A percentile compares a stretch with the other conserved stretches of the same genome.
phyloP scores from a whole-genome alignment of 2,329 filamentous ascomycete genomes.

The Verticillium zaregamsianum region DNA sequence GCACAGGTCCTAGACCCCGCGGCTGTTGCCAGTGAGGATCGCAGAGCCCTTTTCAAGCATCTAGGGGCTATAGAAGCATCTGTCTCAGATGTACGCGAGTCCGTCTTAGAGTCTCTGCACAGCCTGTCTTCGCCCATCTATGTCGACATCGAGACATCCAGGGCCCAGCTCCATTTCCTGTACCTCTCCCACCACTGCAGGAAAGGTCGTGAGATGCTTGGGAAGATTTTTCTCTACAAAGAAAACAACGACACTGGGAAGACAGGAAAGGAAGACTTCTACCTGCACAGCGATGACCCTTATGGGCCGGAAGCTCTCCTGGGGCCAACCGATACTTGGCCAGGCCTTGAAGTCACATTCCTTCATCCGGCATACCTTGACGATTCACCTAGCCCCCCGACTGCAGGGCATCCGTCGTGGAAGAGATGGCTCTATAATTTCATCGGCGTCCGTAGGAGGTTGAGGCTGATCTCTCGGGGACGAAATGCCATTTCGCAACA shows the following conservation, averaged over 20 bases:
- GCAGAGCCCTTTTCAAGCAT: slow-evolving; percentile 3
- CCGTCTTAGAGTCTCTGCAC: background rate
- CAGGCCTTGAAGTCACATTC: slow-evolving; percentile 1
- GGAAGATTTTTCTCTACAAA: background rate
- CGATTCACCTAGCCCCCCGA: background rate
- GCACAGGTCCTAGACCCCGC: slow-evolving; percentile 2
- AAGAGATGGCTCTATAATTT: slow-evolving; percentile 4
- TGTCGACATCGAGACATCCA: background rate
- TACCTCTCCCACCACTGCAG: slow-evolving; percentile 3
- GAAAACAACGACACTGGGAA: background rate
- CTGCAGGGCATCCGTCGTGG: slow-evolving; percentile 2
- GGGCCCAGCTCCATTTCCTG: slow-evolving; percentile 7
- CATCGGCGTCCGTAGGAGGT: slow-evolving; percentile 1
- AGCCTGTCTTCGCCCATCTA: background rate
- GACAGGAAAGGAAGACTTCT: slow-evolving; percentile 1
- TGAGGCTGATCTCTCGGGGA: slow-evolving; percentile 1
- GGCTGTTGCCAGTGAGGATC: slow-evolving; percentile 4
- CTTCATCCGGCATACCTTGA: background rate
- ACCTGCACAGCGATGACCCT: background rate
- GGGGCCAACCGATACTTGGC: background rate
- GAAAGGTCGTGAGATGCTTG: background rate
- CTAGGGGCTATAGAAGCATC: slow-evolving; percentile 4
- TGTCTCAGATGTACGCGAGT: background rate
- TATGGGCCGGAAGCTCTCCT: background rate
- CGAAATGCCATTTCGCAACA: background rate